Evolutionary conservation across 1,284 basidiomycete genomes (phyloP).

Genomic region (Tilletiopsis washingtonensis): DNA sequence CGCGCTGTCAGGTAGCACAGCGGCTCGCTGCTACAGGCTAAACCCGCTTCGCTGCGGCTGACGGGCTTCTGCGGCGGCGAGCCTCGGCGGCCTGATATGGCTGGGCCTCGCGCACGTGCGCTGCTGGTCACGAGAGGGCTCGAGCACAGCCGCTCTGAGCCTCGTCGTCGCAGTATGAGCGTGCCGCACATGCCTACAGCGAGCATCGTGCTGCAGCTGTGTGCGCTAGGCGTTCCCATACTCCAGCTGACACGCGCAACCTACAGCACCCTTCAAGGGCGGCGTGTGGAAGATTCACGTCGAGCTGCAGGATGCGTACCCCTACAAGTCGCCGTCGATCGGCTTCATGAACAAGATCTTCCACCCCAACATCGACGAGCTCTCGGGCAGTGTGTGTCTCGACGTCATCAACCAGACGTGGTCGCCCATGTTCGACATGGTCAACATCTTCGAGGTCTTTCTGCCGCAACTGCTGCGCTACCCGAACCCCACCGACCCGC

Average conservation of each 20-base stretch:
- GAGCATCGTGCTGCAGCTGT: too few species aligned
- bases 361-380: conserved; percentile 94
- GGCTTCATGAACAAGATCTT: conserved; percentile 99
- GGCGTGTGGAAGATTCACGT: conserved; percentile 99
- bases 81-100: too few species aligned
- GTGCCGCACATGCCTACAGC: too few species aligned
- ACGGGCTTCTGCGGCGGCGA: too few species aligned
- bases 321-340: conserved; percentile 96
- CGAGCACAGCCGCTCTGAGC: too few species aligned
- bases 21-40: too few species aligned
- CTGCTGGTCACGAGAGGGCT: too few species aligned
- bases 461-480: conserved; percentile 92
- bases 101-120: too few species aligned
- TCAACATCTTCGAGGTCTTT: conserved; percentile 98
- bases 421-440: conserved; percentile 62
- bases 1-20: too few species aligned
- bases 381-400: conserved; percentile 51
- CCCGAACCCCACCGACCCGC: conserved; percentile 92
- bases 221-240: too few species aligned
- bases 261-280: conserved; percentile 79
- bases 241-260: not conserved
- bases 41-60: too few species aligned
- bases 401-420: conserved; percentile 44
- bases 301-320: conserved; percentile 97
- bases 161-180: too few species aligned